Evolutionary conservation across 2,329 filamentous ascomycete species (phyloP).

Genomic region (Corniculantispora saksenae): DNA sequence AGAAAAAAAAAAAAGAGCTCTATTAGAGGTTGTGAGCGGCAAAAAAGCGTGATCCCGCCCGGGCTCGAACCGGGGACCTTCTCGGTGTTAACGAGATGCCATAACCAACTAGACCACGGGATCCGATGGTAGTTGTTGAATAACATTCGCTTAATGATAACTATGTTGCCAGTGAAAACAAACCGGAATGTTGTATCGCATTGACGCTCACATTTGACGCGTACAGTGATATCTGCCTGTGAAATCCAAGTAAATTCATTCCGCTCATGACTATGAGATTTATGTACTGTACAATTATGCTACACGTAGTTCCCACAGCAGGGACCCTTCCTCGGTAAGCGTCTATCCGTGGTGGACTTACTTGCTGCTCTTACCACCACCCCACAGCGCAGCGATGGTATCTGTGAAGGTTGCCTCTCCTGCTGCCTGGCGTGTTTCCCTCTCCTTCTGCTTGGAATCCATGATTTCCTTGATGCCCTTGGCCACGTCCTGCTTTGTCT

Average conservation of each 20-base stretch:
- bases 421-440: constrained; percentile 43
- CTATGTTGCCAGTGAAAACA: background rate
- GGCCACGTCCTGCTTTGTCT: constrained; percentile 62
- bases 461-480: constrained; percentile 55
- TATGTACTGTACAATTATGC: constrained; percentile 10
- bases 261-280: background rate
- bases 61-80: constrained; percentile 43
- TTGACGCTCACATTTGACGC: background rate
- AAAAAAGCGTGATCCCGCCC: constrained; percentile 37
- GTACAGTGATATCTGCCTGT: background rate
- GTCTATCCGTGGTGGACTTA: background rate
- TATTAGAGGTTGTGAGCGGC: background rate
- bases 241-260: background rate
- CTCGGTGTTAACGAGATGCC: constrained; percentile 43
- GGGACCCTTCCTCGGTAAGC: background rate
- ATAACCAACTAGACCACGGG: constrained; percentile 44
- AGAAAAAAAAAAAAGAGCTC: background rate
- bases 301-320: background rate
- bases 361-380: constrained; percentile 29
- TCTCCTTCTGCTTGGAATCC: constrained; percentile 58
- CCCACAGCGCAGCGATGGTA: constrained; percentile 31
- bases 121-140: constrained; percentile 23
- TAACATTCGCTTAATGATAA: background rate
- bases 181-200: background rate
- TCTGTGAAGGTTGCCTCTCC: constrained; percentile 35